Base-by-base conservation (phyloP, 257 asterid species). In the Plectranthus barbatus region DNA sequence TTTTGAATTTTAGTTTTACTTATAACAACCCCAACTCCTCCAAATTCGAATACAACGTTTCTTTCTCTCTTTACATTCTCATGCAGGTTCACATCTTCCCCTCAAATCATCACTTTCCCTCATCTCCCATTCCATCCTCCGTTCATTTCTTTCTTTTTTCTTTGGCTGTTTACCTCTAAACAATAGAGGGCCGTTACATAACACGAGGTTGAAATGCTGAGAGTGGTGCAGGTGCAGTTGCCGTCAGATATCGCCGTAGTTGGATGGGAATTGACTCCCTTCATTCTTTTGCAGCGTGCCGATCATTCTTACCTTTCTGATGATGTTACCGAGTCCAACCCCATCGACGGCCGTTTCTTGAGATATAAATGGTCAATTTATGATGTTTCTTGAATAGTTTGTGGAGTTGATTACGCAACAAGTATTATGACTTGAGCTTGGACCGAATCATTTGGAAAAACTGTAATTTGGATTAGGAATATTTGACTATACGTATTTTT, bases 201-300 rank as follows among this genome's bases (percentile, higher is more conserved):
- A n/a, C n/a, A n/a, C n/a, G 70, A 36, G 71, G 53, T 60, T 47
- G 84, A 77, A 77, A 92, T 92, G 99, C 91, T 92, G 87, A 89
- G 76, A 75, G 90, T 91, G 80, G 77, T 81, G 48, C 83, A 96
- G 60, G 90, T 91, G 81, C 98, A 91, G 83, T 87, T 92, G 55
- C 97, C 98, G 52, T 86, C 98, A 52, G 98, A 88, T 68, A 92
- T 92, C 66, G 97, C 98, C 34, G 86, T 92, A 37, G 98, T 92
- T 18, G 97, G 97, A 62, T 92, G 98, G 66, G 97, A 92, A 71
- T 80, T 92, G 76, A 83, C 89, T 47, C 98, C 98, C 0, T 92
- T 88, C 36, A 93, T 92, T 53, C 89, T 92, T 24, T 66, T 86
- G 76, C 81, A 75, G 68, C 91, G 94, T 50, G 74, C 86, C 10